These are phyloP conservation scores for Fusarium marasasianum DNA, from an alignment of 2,329 filamentous ascomycete species.

Conservation along the genomic window DNA sequence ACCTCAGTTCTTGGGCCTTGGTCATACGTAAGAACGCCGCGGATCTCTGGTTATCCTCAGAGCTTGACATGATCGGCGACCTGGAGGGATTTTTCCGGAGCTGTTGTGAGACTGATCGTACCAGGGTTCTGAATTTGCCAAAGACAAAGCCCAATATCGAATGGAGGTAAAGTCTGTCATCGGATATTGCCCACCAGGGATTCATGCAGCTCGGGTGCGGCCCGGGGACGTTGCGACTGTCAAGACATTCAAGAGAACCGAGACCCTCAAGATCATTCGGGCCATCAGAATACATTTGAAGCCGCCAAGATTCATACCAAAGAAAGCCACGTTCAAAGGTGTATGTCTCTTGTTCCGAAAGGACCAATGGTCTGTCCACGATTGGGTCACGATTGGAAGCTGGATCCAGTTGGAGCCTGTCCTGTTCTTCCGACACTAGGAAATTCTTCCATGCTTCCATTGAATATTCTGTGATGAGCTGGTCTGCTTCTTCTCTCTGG, in stretches of 20 bases:
- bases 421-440: fast-evolving
- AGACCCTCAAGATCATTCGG: background rate
- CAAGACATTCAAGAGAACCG: background rate
- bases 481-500: background rate
- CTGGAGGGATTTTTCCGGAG: background rate
- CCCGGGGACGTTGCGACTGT: background rate
- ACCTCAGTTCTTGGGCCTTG: background rate
- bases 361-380: background rate
- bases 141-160: background rate
- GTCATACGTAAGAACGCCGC: background rate
- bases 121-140: background rate
- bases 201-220: no score
- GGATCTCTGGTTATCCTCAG: background rate
- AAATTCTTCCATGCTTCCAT: background rate
- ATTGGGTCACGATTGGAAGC: background rate
- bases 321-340: background rate
- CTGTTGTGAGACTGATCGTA: background rate
- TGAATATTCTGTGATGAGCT: background rate
- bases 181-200: no score
- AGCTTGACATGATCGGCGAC: background rate
- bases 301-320: background rate
- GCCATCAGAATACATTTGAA: background rate
- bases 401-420: background rate
- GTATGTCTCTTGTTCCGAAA: background rate
- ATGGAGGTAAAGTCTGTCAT: background rate